These are phyloP conservation scores for Termitomyces sp. DNA, from an alignment of 1,284 basidiomycete genomes.

Conservation along the genomic window DNA sequence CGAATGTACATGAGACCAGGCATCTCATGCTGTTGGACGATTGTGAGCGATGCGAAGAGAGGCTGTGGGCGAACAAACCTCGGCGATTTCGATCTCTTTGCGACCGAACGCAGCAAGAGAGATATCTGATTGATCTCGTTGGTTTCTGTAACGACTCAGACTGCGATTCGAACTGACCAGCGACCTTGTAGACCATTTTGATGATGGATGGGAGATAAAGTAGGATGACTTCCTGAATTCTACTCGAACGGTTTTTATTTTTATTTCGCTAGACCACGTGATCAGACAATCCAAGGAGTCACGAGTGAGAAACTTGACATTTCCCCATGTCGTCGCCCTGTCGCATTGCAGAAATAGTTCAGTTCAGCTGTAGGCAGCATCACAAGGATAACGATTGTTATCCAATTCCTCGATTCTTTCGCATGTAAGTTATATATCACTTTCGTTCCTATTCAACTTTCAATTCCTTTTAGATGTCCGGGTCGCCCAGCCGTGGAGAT, in stretches of 20 bases:
- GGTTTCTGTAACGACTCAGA: background rate
- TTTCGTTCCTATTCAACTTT: background rate
- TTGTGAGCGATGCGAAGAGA: conserved; percentile 18
- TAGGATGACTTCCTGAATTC: conserved; percentile 28
- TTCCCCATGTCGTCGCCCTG: conserved; percentile 28
- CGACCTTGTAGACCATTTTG: conserved; percentile 81
- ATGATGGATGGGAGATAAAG: conserved; percentile 31
- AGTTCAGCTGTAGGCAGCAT: conserved; percentile 52
- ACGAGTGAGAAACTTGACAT: background rate
- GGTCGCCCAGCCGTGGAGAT: conserved; percentile 64
- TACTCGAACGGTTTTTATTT: conserved; percentile 34
- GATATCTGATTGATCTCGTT: conserved; percentile 53
- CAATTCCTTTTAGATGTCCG: conserved; percentile 45
- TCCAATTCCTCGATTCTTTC: conserved; percentile 67
- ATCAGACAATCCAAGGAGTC: conserved; percentile 2
- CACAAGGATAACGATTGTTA: conserved; percentile 48
- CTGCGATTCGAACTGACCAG: conserved; percentile 44
- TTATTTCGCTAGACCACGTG: conserved; percentile 23
- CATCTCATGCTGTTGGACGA: conserved; percentile 70
- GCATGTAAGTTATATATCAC: conserved; percentile 44
- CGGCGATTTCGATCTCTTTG: conserved; percentile 98
- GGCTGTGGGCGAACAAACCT: conserved; percentile 43
- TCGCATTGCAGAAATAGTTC: conserved; percentile 64
- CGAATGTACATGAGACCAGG: conserved; percentile 92
- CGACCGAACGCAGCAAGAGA: conserved; percentile 96